Conservation (phyloP, 169 alveolate genomes). For the Plasmodium blacklocki region DNA sequence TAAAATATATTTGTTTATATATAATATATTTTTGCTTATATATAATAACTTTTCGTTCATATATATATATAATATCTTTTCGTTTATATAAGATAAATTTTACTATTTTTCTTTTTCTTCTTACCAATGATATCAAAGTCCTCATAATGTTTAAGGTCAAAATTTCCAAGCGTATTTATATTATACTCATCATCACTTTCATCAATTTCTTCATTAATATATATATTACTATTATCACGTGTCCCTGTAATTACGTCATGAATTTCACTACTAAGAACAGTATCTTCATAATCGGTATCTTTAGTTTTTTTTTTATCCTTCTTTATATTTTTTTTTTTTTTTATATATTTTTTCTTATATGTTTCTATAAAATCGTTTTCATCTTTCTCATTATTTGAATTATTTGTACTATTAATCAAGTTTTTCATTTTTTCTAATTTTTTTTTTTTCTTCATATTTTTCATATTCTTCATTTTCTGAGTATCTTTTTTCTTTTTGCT, state of each 20-base stretch:
- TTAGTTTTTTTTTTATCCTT: slow-evolving; percentile 4
- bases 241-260: neutral
- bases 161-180: slow-evolving; percentile 60
- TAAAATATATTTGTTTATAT: no score
- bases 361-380: neutral
- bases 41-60: no score
- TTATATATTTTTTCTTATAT: neutral
- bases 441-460: slow-evolving; percentile 1
- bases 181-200: slow-evolving; percentile 77
- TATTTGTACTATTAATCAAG: neutral
- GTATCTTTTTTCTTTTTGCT: neutral
- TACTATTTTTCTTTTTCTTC: neutral
- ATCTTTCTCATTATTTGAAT: slow-evolving; percentile 6
- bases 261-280: slow-evolving; percentile 10
- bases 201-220: slow-evolving; percentile 69
- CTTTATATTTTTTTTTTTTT: neutral
- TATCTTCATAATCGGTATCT: slow-evolving; percentile 28
- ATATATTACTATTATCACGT: slow-evolving; percentile 6
- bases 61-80: neutral
- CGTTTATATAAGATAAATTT: neutral
- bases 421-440: slow-evolving; percentile 2
- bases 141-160: slow-evolving; percentile 69
- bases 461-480: neutral
- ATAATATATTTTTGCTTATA: no score
- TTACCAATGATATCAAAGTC: slow-evolving; percentile 68